Evolutionary conservation across 2,329 filamentous ascomycete genomes (phyloP).

Genomic region (Falciphora oryzae): DNA sequence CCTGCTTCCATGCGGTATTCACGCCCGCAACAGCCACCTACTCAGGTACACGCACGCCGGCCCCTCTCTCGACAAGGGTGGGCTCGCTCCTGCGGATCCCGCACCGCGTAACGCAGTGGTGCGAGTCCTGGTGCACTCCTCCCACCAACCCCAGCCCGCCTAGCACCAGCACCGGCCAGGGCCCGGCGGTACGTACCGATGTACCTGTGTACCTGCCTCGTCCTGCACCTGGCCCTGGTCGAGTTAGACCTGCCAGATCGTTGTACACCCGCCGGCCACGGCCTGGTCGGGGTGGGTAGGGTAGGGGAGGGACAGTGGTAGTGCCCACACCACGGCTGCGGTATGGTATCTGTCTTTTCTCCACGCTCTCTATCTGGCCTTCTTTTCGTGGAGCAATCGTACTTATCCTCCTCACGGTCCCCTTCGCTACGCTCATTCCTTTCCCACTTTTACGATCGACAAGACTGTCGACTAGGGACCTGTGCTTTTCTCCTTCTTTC

Average conservation of each 20-base stretch:
- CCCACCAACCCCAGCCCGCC: neutral
- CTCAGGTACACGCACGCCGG: neutral
- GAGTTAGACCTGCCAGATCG: conserved; percentile 2
- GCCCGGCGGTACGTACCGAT: conserved; percentile 1
- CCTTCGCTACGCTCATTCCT: conserved; percentile 35
- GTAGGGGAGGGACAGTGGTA: neutral
- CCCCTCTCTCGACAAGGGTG: neutral
- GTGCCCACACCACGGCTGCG: conserved; percentile 1
- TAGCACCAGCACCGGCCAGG: neutral
- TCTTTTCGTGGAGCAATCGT: conserved; percentile 23
- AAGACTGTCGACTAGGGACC: conserved; percentile 38
- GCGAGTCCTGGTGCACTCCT: neutral
- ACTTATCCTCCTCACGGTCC: conserved; percentile 41
- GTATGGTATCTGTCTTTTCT: neutral
- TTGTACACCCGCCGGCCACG: neutral
- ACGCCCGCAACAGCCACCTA: conserved; percentile 4
- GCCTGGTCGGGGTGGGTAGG: neutral
- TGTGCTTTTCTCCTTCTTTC: conserved; percentile 39
- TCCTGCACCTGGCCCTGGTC: conserved; percentile 5
- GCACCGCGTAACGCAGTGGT: neutral
- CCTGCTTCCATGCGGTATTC: neutral
- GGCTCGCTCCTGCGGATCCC: neutral
- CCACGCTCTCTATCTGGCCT: conserved; percentile 23
- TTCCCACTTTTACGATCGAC: conserved; percentile 41
- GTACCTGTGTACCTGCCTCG: conserved; percentile 6